phyloP scores from a whole-genome alignment of 208 protist genomes.

The Crithidia thermophila region DNA sequence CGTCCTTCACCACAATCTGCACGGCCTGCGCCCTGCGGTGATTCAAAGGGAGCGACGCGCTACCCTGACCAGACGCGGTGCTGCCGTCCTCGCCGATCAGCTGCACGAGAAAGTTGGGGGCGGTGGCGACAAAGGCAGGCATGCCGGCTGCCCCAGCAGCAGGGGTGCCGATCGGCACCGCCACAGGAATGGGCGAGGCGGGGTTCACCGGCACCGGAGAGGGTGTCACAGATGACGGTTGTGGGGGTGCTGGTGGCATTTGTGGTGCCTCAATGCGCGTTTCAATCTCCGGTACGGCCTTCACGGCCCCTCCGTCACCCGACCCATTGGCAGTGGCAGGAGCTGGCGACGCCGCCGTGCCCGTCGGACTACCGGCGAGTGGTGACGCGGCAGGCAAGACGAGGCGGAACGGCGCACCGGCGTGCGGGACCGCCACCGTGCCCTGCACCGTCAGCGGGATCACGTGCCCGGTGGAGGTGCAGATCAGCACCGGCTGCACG shows the following conservation, averaged over 20 bases:
- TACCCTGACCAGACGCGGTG: constrained; percentile 41
- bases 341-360: not conserved
- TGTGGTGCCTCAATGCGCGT: constrained; percentile 32
- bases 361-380: not conserved
- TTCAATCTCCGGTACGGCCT: constrained; percentile 53
- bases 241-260: not conserved
- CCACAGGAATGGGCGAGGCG: not conserved
- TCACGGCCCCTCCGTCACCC: too few relatives aligned
- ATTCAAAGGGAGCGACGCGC: constrained; percentile 44
- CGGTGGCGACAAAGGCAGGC: constrained; percentile 48
- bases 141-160: too few relatives aligned
- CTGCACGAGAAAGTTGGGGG: constrained; percentile 53
- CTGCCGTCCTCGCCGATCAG: constrained; percentile 61
- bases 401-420: constrained; percentile 64
- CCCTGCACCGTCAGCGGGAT: constrained; percentile 43
- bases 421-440: constrained; percentile 42
- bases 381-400: constrained; percentile 42
- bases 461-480: constrained; percentile 50
- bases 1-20: constrained; percentile 52
- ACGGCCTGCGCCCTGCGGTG: constrained; percentile 54
- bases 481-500: constrained; percentile 44
- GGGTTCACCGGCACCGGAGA: not conserved
- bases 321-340: not conserved
- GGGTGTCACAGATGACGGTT: not conserved
- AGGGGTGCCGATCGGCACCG: constrained; percentile 10